Percentiles rank a stretch among this genome's conserved stretches.
These are phyloP conservation scores for Aspergillus cejpii DNA, from an alignment of 2,329 filamentous ascomycete genomes.

Conservation along the genomic window DNA sequence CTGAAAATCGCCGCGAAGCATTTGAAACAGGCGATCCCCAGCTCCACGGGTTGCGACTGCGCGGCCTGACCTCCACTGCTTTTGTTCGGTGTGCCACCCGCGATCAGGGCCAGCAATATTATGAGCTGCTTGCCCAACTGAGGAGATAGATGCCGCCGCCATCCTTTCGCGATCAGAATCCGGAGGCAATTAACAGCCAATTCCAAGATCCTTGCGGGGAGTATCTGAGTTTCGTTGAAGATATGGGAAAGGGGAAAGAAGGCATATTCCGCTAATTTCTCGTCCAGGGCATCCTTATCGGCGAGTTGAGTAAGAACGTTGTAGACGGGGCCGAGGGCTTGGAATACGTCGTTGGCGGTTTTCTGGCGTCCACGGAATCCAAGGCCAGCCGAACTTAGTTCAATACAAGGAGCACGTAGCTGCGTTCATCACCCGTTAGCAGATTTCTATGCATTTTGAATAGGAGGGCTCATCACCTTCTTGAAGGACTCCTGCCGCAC, in stretches of 20 bases:
- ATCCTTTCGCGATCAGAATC: constrained; percentile 68
- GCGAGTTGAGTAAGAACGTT: constrained; percentile 36
- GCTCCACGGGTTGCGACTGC: constrained; percentile 58
- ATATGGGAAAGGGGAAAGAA: constrained; percentile 91
- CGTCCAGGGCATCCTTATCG: constrained; percentile 52
- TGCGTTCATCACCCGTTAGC: constrained; percentile 27
- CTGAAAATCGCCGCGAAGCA: constrained; percentile 62
- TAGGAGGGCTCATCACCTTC: constrained; percentile 26
- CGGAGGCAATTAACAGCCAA: constrained; percentile 67
- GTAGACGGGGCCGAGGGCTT: constrained; percentile 43
- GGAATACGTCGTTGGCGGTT: constrained; percentile 43
- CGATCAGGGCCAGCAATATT: constrained; percentile 73
- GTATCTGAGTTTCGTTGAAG: constrained; percentile 65
- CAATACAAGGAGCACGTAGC: constrained; percentile 55
- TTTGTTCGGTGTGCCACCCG: constrained; percentile 63
- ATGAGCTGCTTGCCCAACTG: constrained; percentile 77
- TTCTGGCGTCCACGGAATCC: constrained; percentile 44
- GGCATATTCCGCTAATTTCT: constrained; percentile 83
- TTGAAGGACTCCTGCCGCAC: constrained; percentile 38
- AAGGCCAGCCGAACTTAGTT: constrained; percentile 51
- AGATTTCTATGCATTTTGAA: neutral
- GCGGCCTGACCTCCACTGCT: constrained; percentile 22
- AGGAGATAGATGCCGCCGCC: constrained; percentile 64
- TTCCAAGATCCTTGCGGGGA: constrained; percentile 65
- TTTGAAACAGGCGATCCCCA: constrained; percentile 62